These are phyloP conservation scores for Phytomonas francai DNA, from an alignment of 208 protist genomes.

Conservation along the genomic window DNA sequence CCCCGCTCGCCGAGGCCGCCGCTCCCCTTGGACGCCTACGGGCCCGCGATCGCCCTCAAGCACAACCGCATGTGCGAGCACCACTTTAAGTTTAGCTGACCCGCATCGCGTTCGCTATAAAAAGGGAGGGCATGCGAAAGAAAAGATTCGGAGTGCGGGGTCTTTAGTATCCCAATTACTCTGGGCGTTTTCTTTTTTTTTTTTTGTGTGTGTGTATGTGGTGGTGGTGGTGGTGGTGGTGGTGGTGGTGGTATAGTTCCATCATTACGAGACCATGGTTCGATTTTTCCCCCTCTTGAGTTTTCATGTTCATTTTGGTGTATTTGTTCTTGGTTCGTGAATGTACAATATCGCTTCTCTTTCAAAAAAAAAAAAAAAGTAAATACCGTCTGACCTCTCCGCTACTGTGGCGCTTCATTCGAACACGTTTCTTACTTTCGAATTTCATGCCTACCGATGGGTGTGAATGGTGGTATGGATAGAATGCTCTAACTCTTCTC, in stretches of 20 bases:
- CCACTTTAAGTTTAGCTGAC: conserved; percentile 63
- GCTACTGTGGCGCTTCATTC: background rate
- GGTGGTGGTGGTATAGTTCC: background rate
- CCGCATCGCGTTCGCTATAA: background rate
- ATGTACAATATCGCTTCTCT: conserved; percentile 10
- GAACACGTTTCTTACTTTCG: background rate
- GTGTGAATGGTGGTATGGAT: background rate
- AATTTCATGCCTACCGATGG: too few relatives aligned
- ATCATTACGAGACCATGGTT: background rate
- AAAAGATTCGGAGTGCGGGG: conserved; percentile 7
- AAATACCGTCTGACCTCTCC: too few relatives aligned
- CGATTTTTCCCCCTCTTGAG: background rate
- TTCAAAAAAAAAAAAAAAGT: too few relatives aligned
- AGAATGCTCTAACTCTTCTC: conserved; percentile 4
- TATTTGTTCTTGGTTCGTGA: too few relatives aligned
- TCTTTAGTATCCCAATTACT: too few relatives aligned
- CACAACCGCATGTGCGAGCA: conserved; percentile 58
- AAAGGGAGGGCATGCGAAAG: conserved; percentile 4
- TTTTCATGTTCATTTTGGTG: background rate
- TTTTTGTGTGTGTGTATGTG: conserved; percentile 5
- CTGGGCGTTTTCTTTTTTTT: conserved; percentile 1
- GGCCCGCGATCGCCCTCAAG: conserved; percentile 43
- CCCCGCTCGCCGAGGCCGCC: conserved; percentile 31
- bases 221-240: background rate
- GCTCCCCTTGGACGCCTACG: conserved; percentile 41